Base-by-base conservation (phyloP, 192 early-diverging fungal genomes). In the Dispira simplex region DNA sequence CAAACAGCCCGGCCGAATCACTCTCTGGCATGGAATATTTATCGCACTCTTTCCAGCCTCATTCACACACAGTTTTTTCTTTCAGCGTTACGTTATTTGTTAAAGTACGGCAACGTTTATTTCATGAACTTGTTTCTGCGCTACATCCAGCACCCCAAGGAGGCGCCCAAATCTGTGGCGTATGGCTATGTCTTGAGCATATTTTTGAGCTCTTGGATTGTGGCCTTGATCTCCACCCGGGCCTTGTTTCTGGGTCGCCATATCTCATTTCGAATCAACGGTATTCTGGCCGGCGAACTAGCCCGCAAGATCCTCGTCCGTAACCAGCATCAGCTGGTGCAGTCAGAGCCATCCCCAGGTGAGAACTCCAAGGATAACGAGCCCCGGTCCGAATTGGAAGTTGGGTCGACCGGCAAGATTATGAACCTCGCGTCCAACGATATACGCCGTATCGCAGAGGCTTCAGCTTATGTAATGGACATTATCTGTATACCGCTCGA, bases 381-480 rank as follows among this genome's bases (percentile, higher is more conserved):
- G 20, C 69, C 72, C 11, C 63, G 70, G 23, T 68, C 67, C 46
- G 63, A 76, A 11, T 66, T 72, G 11, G 63, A 71, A 18, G 71
- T 72, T 13, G 70, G 75, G n/a, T 64, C 73, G 44, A 71, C 79
- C 28, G 87, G 87, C 44, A 85, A 80, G 49, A 80, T 90, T 25
- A 79, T 87, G 44, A 90, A 88, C 64, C 69, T 90, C 62, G 85
- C 89, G 72, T 79, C 84, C 8, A 80, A 83, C 0, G 90, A 93
- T 65, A 71, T 87, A 8, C 75, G 78, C 39, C 81, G 82, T 63
- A 71, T 90, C 11, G 68, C 75, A 8, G 80, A 80, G 46, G 77
- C 78, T 14, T 58, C 68, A 23, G 64, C 68, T 63, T 83, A 79
- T 65, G 68, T 85, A 27, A 75, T 81, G 65, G 78, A 82, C 21